Evolutionary conservation across 345 rosid species (phyloP).

Genomic region (Pistacia integerrima): DNA sequence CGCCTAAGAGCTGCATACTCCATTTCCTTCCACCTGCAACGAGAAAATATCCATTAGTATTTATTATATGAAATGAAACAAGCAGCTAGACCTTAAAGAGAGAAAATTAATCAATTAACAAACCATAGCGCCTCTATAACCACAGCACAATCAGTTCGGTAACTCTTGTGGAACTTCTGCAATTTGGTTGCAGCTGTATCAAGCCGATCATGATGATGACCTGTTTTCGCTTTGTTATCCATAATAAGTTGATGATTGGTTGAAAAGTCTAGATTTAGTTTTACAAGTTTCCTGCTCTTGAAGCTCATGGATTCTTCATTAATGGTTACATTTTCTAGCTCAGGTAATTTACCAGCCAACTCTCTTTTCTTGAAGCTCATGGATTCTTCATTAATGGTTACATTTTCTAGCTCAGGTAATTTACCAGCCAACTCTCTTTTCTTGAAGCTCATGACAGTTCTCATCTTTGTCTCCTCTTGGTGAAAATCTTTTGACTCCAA

Average conservation of each 20-base stretch:
- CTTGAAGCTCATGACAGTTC: conserved; percentile 12
- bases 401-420: neutral
- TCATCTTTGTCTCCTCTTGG: neutral
- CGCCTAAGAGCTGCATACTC: conserved; percentile 29
- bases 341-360: neutral
- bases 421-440: neutral
- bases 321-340: neutral
- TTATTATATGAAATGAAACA: too few species aligned
- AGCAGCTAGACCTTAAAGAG: neutral
- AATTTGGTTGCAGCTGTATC: conserved; percentile 24
- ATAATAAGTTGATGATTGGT: too few species aligned
- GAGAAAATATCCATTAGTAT: neutral
- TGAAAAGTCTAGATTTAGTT: neutral
- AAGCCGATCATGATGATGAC: neutral
- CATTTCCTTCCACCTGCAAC: conserved; percentile 39
- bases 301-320: neutral
- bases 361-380: conserved; percentile 18
- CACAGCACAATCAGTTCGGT: conserved; percentile 35
- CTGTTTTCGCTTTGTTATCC: too few species aligned
- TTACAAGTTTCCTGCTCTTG: neutral
- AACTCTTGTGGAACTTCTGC: conserved; percentile 37
- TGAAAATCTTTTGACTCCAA: neutral
- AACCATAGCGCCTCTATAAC: conserved; percentile 37
- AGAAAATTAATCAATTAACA: neutral
- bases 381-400: neutral